Base-by-base conservation (phyloP, 345 rosid species). In the Ceriops tagal region DNA sequence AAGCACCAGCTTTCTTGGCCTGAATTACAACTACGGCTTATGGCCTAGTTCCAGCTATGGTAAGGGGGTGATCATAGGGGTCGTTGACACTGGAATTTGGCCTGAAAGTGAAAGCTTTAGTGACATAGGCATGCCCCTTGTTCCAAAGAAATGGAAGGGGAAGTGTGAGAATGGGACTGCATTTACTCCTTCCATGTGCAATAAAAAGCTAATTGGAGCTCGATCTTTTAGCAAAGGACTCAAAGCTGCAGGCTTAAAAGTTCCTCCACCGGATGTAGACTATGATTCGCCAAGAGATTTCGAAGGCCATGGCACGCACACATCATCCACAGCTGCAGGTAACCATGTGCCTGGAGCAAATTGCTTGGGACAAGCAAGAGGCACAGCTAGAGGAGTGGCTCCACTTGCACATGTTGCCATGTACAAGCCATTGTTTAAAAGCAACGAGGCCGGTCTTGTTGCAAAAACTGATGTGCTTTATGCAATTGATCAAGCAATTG, bases 401-500 rank as follows among this genome's bases (percentile, higher is more conserved):
- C 74, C 74, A 5, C 65, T 60, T 11, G 74, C 74, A 16, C 74
- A 75, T 65, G 61, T 75, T 49, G 73, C 78, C 39, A 65, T 75
- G 70, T 75, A 75, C 74, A 69, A 69, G 46, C 67, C 49, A 43
- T 18, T 55, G 30, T 55, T 55, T 5, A 5, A 21, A 55, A 55
- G 27, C 16, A 15, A 5, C 11, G 59, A 26, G 28, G 28, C 22
- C 1, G 0, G 0, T 0, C 11, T 0, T 8, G 22, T 10, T 1
- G 59, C 28, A 9, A 26, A 22, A 22, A 55, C 27, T 20, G 59
- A 55, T 55, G 59, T 55, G 59, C 82, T 90, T 8, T 91, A 89
- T 8, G 88, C 85, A 16, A 84, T 88, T 75, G 96, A 90, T 71
- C 87, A 85, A 66, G 92, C 92, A 10, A 83, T 86, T 58, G 83